Base-by-base conservation (phyloP, 768 basidiomycete species). In the Hygrophorus russula region DNA sequence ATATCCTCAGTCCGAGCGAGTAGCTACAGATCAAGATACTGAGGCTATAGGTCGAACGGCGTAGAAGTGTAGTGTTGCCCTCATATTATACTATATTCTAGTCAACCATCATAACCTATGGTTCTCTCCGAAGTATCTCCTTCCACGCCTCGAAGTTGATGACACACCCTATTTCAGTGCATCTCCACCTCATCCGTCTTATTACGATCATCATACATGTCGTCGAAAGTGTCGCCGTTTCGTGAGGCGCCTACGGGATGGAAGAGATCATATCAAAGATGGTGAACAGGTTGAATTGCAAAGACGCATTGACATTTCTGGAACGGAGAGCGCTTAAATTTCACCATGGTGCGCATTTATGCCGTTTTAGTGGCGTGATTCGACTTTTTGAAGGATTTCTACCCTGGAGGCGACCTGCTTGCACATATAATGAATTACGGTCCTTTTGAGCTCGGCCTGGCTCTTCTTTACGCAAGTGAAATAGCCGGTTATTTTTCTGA, bases 391-490 rank as follows among this genome's bases (percentile, higher is more conserved):
- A 31, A 68, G 65, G 66, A 65, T 29, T 60, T 59, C 42, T 61
- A 57, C 48, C 59, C 56, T 15, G 48, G 54, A 29, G 59, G 59
- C 11, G 58, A 49, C 37, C 50, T 72, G 2, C 36, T 54, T 12
- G 54, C 61, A 9, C 51, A 61, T 14, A 47, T 72, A 14, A 46
- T 49, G 14, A 52, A 49, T 1, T 47, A 62, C 36, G 71, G 67
- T 0, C 49, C 60, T 1, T 45, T 76, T 6, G 49, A 53, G 7
- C 53, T 62, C 4, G 55, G 63, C 4, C 60, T 63, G 11, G 64
- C 65, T 1, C 52, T 58, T 13, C 64, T 71, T 38, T 73, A 69
- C 48, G 69, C 70, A 4, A 63, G 66, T 27, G 74, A 78, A 54
- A 53, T 77, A 27, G 75, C 76, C 41, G 47, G 68, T 51, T 5